Evolutionary conservation across 805 yeast genomes (phyloP).

Genomic region (Ogataea angusta): DNA sequence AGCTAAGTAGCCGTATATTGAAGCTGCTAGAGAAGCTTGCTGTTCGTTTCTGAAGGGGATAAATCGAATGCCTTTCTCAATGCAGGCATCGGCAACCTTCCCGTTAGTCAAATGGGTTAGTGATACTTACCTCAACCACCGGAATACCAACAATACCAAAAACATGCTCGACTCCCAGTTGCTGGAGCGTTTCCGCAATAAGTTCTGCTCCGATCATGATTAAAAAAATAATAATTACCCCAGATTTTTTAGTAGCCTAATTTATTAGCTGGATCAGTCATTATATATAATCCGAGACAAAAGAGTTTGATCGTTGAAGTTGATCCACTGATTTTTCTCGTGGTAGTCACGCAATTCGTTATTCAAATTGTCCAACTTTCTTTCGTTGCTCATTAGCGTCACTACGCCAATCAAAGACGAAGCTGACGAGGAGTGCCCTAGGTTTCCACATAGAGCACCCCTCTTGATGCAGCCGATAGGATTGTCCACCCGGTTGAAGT

Average conservation of each 20-base stretch:
- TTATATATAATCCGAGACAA: constrained; percentile 13
- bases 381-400: constrained; percentile 4
- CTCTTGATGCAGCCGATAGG: constrained; percentile 21
- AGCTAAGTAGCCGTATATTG: constrained; percentile 64
- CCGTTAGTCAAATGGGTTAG: neutral
- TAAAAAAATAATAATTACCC: constrained; percentile 4
- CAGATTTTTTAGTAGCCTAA: constrained; percentile 1
- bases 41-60: constrained; percentile 68
- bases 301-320: constrained; percentile 15
- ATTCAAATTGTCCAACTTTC: constrained; percentile 11
- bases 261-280: constrained; percentile 2
- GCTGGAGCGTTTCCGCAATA: constrained; percentile 46
- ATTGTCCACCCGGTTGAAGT: constrained; percentile 20
- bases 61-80: constrained; percentile 51
- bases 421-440: constrained; percentile 25
- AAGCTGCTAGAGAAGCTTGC: constrained; percentile 73
- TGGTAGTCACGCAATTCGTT: constrained; percentile 18
- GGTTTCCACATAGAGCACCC: constrained; percentile 18
- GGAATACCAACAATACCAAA: constrained; percentile 79
- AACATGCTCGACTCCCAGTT: constrained; percentile 51
- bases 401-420: constrained; percentile 20
- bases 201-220: constrained; percentile 38
- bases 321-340: constrained; percentile 13
- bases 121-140: constrained; percentile 50
- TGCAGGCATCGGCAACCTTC: constrained; percentile 55